Base-by-base conservation (phyloP, 192 early-diverging fungal species). In the Jimgerdemannia flammicorona region DNA sequence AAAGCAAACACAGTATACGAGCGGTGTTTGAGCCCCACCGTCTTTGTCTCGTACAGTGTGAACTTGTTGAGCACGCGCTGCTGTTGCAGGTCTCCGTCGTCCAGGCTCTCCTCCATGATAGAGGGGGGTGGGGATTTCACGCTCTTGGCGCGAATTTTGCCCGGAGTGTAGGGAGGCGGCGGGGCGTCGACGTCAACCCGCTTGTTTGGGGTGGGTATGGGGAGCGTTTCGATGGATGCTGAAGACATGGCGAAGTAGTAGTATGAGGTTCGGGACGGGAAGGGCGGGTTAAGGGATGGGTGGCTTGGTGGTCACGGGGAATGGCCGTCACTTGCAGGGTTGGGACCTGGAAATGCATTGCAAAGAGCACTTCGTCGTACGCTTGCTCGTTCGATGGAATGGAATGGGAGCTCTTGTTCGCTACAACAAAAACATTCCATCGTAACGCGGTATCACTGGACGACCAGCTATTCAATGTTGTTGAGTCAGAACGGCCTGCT, bases 21-120 rank as follows among this genome's bases (percentile, higher is more conserved):
- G 65, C n/a, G n/a, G 14, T 2, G 18, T 43, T 29, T 3, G 18
- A 29, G 29, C 29, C 81, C 81, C 83, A 93, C 91, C 42, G 94
- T 91, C 81, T 90, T 90, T 71, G 93, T 98, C 74, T 98, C 96
- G 78, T 96, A 97, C 41, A 98, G 86, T 19, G 90, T 89, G 77
- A 96, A 93, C 70, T 87, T 88, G 79, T 87, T 94, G 67, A 92
- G 80, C 10, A 90, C 84, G 17, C 87, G 73, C 39, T 82, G 83
- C 49, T 59, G 49, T 2, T 6, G 39, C 70, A 73, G 40, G 83
- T 75, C 40, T 71, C 73, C 11, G 81, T 72, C 42, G 80, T 75
- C 3, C 74, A 77, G 6, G 80, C 14, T 14, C 49, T 14, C 49
- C 49, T 10, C 14, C 8, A 59, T 59, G 49, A 14, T 10, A 14